These are phyloP conservation scores for Malus asiatica DNA, from an alignment of 306 rosid genomes.

Conservation along the genomic window DNA sequence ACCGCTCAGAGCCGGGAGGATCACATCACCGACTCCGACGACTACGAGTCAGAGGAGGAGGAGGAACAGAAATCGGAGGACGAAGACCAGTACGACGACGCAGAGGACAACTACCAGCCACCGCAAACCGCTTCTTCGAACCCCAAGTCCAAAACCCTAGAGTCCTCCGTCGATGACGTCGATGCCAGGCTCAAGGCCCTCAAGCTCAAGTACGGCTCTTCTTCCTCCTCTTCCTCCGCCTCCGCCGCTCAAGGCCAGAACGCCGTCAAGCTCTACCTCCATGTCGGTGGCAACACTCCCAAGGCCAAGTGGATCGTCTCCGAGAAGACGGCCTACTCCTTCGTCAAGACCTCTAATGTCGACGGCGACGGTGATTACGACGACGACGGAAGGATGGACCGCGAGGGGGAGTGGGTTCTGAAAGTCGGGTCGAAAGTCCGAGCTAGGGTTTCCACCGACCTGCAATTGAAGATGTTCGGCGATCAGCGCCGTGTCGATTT, in stretches of 20 bases:
- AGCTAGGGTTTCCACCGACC: slow-evolving; percentile 63
- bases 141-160: slow-evolving; percentile 9
- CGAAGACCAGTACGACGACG: slow-evolving; percentile 32
- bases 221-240: slow-evolving; percentile 22
- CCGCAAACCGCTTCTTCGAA: slow-evolving; percentile 4
- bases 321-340: slow-evolving; percentile 48
- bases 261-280: slow-evolving; percentile 81
- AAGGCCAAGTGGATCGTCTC: slow-evolving; percentile 81
- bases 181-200: slow-evolving; percentile 66
- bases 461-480: slow-evolving; percentile 87
- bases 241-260: slow-evolving; percentile 35
- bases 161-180: slow-evolving; percentile 42
- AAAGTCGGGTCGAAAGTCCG: slow-evolving; percentile 62
- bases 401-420: slow-evolving; percentile 40
- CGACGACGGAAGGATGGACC: slow-evolving; percentile 6
- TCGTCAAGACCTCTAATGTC: slow-evolving; percentile 33
- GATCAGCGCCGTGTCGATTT: slow-evolving; percentile 83
- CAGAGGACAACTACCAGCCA: neutral
- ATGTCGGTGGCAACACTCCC: slow-evolving; percentile 79
- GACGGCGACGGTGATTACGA: slow-evolving; percentile 25
- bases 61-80: slow-evolving; percentile 18
- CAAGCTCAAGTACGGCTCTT: slow-evolving; percentile 55
- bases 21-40: slow-evolving; percentile 49
- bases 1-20: slow-evolving; percentile 81
- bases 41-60: slow-evolving; percentile 26